Base-by-base conservation (phyloP, 2,329 filamentous ascomycete genomes). In the Drechslerella dactyloides region DNA sequence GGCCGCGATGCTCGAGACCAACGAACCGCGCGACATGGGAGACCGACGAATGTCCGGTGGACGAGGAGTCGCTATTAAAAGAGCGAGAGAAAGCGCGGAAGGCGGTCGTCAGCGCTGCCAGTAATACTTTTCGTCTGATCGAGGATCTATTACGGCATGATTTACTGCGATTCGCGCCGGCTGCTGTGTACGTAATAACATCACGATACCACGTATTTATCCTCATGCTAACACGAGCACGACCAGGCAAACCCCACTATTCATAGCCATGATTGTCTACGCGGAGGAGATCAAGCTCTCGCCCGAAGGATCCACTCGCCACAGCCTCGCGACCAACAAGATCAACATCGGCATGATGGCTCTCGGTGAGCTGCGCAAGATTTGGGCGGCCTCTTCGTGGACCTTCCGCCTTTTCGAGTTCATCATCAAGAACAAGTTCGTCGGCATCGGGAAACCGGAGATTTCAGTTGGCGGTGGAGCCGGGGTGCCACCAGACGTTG, bases 201-300 rank as follows among this genome's bases (percentile, higher is more conserved):
- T 24, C 10, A 24, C 10, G n/a, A n/a, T n/a, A n/a, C n/a, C n/a
- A n/a, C n/a, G n/a, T n/a, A n/a, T n/a, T n/a, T n/a, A n/a, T n/a
- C n/a, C n/a, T n/a, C n/a, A n/a, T n/a, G n/a, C n/a, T n/a, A n/a
- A n/a, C n/a, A n/a, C n/a, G n/a, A n/a, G n/a, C n/a, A n/a, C n/a
- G n/a, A n/a, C n/a, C 17, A 72, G 68, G 10, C 68, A 72, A 72
- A 72, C 68, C 6, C 68, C 68, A 37, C 60, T 72, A 1, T 72
- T 72, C 19, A 72, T 72, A 30, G 68, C 68, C 21, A 72, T 72
- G 68, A 72, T 72, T 33, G 68, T 72, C 24, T 72, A 72, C 60
- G 60, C 68, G 19, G 68, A 72, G 48, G 68, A 72, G 40, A 72
- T 72, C 35, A 72, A 72, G 30, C 60, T 72, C 15, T 53, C 68